Conservation (phyloP, 495 filamentous ascomycete species). For the Schizothecium vesticola region DNA sequence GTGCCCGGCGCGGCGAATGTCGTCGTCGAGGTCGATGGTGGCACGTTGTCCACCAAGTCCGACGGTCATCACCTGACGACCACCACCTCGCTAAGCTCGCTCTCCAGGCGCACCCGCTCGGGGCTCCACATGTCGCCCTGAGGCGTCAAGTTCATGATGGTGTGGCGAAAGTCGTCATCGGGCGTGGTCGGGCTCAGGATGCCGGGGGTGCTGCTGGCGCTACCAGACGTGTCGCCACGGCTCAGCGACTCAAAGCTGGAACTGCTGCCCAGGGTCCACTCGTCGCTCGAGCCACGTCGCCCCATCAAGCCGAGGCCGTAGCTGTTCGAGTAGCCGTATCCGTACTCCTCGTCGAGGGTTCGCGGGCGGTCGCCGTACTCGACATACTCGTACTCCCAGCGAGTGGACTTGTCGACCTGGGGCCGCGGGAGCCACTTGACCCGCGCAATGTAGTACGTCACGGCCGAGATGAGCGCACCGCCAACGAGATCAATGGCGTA, state of each 20-base stretch:
- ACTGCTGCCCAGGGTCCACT: slow-evolving; percentile 44
- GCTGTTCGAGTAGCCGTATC: slow-evolving; percentile 20
- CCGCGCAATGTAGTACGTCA: slow-evolving; percentile 74
- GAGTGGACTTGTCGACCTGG: slow-evolving; percentile 75
- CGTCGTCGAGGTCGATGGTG: background rate
- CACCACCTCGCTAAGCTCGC: slow-evolving; percentile 29
- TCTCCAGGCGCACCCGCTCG: slow-evolving; percentile 20
- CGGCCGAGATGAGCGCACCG: slow-evolving; percentile 73
- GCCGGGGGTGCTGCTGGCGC: slow-evolving; percentile 32
- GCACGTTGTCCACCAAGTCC: background rate
- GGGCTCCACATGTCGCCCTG: slow-evolving; percentile 31
- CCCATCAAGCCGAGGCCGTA: slow-evolving; percentile 31
- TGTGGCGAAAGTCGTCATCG: slow-evolving; percentile 22
- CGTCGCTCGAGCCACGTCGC: slow-evolving; percentile 31
- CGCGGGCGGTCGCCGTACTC: slow-evolving; percentile 58
- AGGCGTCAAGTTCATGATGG: slow-evolving; percentile 19
- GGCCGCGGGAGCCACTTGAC: slow-evolving; percentile 72
- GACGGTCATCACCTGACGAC: slow-evolving; percentile 19
- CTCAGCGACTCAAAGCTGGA: slow-evolving; percentile 34
- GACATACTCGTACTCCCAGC: slow-evolving; percentile 95
- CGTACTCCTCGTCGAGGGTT: slow-evolving; percentile 35
- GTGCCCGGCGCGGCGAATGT: background rate
- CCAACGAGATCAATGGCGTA: slow-evolving; percentile 91
- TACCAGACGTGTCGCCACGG: slow-evolving; percentile 33
- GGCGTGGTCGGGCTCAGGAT: slow-evolving; percentile 38